These are phyloP conservation scores for Vanilla planifolia DNA, from an alignment of 106 monocot species.

Conservation along the genomic window DNA sequence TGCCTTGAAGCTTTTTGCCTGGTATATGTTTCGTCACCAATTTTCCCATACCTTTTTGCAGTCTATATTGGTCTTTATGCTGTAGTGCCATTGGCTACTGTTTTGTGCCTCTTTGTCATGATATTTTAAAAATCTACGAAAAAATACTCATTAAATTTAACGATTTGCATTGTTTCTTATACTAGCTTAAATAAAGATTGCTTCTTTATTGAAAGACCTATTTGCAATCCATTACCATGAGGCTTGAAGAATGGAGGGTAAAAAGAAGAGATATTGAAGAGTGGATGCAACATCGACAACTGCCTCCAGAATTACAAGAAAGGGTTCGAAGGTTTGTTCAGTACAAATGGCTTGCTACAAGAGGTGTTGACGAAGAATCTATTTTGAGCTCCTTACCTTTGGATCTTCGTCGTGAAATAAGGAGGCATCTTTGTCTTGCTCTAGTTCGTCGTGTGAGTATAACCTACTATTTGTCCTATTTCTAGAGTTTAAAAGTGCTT, in stretches of 20 bases:
- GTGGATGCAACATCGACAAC: conserved; percentile 95
- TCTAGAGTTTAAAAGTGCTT: no score
- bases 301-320: conserved; percentile 65
- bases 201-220: conserved; percentile 43
- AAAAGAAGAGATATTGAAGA: conserved; percentile 83
- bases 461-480: no score
- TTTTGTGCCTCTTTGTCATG: background rate
- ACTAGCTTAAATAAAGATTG: background rate
- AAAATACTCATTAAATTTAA: no score
- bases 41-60: no score
- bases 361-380: conserved; percentile 88
- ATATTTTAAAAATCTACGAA: background rate
- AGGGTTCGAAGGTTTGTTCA: conserved; percentile 69
- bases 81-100: no score
- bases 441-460: conserved; percentile 83
- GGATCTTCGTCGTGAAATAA: conserved; percentile 90
- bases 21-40: background rate
- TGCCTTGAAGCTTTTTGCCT: background rate
- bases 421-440: conserved; percentile 75
- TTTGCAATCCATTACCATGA: conserved; percentile 76
- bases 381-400: conserved; percentile 63
- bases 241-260: conserved; percentile 89
- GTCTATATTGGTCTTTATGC: no score
- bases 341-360: conserved; percentile 91
- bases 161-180: no score